Conservation (phyloP, 2,329 filamentous ascomycete genomes). For the Colletotrichum tabaci region DNA sequence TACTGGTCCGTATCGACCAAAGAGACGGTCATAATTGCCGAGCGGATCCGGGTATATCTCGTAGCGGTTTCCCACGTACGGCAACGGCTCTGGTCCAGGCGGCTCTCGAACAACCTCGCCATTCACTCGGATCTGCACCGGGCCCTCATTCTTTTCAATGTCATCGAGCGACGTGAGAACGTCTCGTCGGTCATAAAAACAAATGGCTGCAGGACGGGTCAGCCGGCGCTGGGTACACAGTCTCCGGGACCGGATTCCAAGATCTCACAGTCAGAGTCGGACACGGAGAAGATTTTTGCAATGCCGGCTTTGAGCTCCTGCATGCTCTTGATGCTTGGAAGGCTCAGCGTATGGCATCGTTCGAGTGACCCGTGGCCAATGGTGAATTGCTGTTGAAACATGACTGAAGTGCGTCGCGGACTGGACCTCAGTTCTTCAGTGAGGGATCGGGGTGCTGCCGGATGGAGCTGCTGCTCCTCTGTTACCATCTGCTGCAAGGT, state of each 20-base stretch:
- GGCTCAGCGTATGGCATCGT: conserved; percentile 21
- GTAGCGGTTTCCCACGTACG: conserved; percentile 26
- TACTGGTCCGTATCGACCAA: conserved; percentile 14
- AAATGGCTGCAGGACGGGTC: conserved; percentile 1
- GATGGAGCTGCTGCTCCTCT: too few species aligned
- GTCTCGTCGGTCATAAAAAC: conserved; percentile 15
- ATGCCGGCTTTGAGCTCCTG: conserved; percentile 28
- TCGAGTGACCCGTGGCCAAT: conserved; percentile 21
- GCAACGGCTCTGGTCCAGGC: conserved; percentile 8
- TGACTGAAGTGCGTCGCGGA: neutral
- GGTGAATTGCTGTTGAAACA: conserved; percentile 30
- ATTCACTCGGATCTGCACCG: conserved; percentile 24
- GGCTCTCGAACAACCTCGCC: conserved; percentile 22
- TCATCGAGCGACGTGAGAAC: conserved; percentile 22
- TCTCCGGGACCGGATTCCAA: too few species aligned
- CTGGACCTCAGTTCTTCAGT: too few species aligned
- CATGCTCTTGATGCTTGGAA: conserved; percentile 24
- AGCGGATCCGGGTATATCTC: conserved; percentile 29
- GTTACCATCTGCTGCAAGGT: too few species aligned
- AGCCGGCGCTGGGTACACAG: neutral
- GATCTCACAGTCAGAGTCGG: conserved; percentile 26
- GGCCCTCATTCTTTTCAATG: conserved; percentile 16
- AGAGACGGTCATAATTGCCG: conserved; percentile 28
- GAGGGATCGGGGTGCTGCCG: too few species aligned
- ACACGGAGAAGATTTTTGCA: conserved; percentile 16